Evolutionary conservation across 192 early-diverging fungal species (phyloP), one percentile per base, ranked within the genome.

Genomic region (Podila horticola): DNA sequence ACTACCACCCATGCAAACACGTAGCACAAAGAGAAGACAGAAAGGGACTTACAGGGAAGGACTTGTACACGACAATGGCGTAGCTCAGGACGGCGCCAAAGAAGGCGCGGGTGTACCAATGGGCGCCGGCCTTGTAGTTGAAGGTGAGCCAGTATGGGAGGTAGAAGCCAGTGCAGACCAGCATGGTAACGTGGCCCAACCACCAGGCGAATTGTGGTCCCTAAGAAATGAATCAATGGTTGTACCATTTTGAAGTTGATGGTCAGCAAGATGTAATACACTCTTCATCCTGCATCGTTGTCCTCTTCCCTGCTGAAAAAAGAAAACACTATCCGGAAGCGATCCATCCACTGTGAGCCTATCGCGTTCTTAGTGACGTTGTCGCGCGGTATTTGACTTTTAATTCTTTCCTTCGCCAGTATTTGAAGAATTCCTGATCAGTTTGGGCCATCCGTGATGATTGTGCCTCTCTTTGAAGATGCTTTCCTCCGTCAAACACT

Each of bases 51-150:
- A 94, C 92, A 34, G 93, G 92, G 74, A 91, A 88, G 30, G 90
- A 86, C 75, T 94, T 94, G 83, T 92, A 93, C 65, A 94, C 84
- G 51, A 95, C 93, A 52, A 95, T 92, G 45, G 89, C 88, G 79
- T 93, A 95, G 55, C 87, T 89, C 28, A 93, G 38, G 22, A 93
- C 64, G 9, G 92, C 91, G 22, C 93, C 93, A 33, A 88, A 76
- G 66, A 89, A 92, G 15, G 91, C 92, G 63, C 85, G 87, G 11
- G 77, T 69, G 76, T 95, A 95, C 81, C 81, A 83, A 15, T 75
- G 74, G 8, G 82, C 49, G 28, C 77, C 61, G 3, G 76, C 69
- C 60, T 74, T 83, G 48, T 69, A 76, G 48, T 73, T 77, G 72
- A 87, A 87, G 9, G 81, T 79, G 22, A 86, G 61, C 45, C 84